Base-by-base conservation (phyloP, 306 rosid genomes). In the Trifolium fragiferum region DNA sequence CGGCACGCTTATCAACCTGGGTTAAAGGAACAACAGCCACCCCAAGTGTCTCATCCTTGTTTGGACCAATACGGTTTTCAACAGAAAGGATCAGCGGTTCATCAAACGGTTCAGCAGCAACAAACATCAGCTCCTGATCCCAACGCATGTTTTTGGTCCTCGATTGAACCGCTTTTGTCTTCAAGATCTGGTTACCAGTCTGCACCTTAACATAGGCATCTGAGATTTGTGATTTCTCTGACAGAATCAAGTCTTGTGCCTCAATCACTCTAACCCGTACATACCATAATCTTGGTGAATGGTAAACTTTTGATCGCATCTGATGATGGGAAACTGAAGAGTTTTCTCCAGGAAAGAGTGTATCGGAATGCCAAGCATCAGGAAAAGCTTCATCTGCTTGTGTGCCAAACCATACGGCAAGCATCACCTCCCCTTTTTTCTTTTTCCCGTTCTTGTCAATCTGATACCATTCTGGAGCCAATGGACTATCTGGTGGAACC, bases 341-440 rank as follows among this genome's bases (percentile, higher is more conserved):
- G 67, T 23, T 83, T 25, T 80, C 93, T 14, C 68, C 70, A 4
- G 84, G 59, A 66, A 89, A 83, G 74, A 88, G 76, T 30, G 97
- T 85, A 85, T 94, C 98, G 16, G 98, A 57, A 85, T 90, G 97
- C 97, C 97, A 91, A 32, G 98, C 98, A 67, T 90, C 93, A 10
- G 98, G 93, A 82, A 94, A 94, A 70, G 97, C 95, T 81, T 90
- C 98, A 57, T 94, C 98, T 50, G 98, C 98, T 76, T 94, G 98
- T 40, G 98, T 94, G 70, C 98, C 98, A 57, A 57, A 65, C 98
- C 98, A 94, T 75, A 91, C 96, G 12, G 98, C 96, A 78, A 94
- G 90, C 98, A 91, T 94, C 76, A 94, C 64, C 80, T 94, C 98
- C 78, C 98, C 96, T 49, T 80, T 87, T 74, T 82, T 86, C 89